A percentile compares a stretch with the other conserved stretches of the same genome.
These are phyloP conservation scores for Schoenoplectus tabernaemontani DNA, from an alignment of 202 grass and related monocot genomes.

Conservation along the genomic window DNA sequence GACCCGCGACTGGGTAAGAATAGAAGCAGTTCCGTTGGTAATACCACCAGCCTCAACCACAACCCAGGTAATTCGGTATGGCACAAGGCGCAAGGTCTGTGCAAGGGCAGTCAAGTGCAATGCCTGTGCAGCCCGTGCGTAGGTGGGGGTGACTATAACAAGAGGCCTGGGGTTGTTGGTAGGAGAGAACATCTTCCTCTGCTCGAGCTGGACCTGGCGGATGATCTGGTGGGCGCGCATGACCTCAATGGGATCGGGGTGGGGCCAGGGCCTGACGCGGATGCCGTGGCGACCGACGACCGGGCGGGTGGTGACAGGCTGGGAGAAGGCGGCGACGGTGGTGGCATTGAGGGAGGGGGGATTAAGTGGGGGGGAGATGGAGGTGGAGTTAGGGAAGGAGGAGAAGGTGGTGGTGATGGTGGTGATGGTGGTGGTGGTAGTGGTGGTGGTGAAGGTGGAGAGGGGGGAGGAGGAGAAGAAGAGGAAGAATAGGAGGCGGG, in stretches of 20 bases:
- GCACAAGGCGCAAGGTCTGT: conserved; percentile 62
- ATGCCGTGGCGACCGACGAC: conserved; percentile 76
- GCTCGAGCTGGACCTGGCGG: conserved; percentile 57
- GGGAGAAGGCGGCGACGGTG: not conserved
- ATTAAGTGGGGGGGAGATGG: conserved; percentile 28
- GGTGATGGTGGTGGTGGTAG: conserved; percentile 34
- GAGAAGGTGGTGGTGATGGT: conserved; percentile 27
- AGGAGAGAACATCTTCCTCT: conserved; percentile 31
- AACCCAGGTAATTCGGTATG: conserved; percentile 49
- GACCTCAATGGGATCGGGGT: conserved; percentile 57
- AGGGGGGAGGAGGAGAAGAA: conserved; percentile 58
- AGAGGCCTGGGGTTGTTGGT: conserved; percentile 27
- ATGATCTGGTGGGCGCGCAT: conserved; percentile 76
- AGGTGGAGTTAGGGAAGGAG: conserved; percentile 9
- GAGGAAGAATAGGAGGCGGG: conserved; percentile 70
- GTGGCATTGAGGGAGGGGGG: not conserved
- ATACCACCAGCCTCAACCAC: conserved; percentile 44
- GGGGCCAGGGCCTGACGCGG: conserved; percentile 58
- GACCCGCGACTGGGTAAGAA: conserved; percentile 44
- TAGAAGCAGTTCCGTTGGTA: conserved; percentile 43
- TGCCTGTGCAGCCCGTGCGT: conserved; percentile 42
- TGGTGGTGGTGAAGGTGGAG: conserved; percentile 29
- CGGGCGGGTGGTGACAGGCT: conserved; percentile 36
- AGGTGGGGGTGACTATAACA: conserved; percentile 54
- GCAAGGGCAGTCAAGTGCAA: conserved; percentile 47